Base-by-base conservation (phyloP, 306 rosid genomes). In the Quercus bicolor region DNA sequence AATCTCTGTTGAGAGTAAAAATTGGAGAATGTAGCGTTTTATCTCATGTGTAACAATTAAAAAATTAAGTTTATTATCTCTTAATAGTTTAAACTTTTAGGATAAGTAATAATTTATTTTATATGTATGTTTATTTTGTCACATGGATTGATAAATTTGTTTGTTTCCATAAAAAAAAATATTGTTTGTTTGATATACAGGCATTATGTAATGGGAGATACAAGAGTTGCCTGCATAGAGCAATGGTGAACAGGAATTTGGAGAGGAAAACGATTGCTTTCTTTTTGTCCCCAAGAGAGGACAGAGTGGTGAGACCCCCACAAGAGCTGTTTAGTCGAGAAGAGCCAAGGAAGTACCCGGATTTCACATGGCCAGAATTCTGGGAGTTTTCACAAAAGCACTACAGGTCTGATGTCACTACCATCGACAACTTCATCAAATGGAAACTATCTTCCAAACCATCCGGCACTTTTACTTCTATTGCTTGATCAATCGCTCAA, bases 211-310 rank as follows among this genome's bases (percentile, higher is more conserved):
- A 90, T 56, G 93, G 93, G 3, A 83, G 75, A 48, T 90, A 82
- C 84, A 90, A 87, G 87, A 90, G 93, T 56, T 90, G 91, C 28
- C 21, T 90, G 57, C 93, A 90, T 15, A 84, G 93, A 64, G 93
- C 93, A 66, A 60, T 86, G 82, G 91, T 90, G 64, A 78, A 87
- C 62, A 70, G 60, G 28, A 72, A 80, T n/a, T 80, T 1, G 20
- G 91, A 84, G 28, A 90, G 93, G 57, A 84, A 73, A 13, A 84
- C 93, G 16, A 6, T 87, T 80, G 93, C 77, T 19, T 90, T 69
- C 85, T 90, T 90, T 40, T 80, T 80, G 83, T 48, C 77, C 40
- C 91, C 94, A 14, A 86, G 77, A 70, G 28, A 82, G 54, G 90
- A 86, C 83, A 90, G 86, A 37, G 79, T 79, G 37, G 88, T 90